Evolutionary conservation across 2,329 filamentous ascomycete genomes (phyloP), one percentile per base, ranked within the genome.

Genomic region (Pseudopyricularia cyperi): DNA sequence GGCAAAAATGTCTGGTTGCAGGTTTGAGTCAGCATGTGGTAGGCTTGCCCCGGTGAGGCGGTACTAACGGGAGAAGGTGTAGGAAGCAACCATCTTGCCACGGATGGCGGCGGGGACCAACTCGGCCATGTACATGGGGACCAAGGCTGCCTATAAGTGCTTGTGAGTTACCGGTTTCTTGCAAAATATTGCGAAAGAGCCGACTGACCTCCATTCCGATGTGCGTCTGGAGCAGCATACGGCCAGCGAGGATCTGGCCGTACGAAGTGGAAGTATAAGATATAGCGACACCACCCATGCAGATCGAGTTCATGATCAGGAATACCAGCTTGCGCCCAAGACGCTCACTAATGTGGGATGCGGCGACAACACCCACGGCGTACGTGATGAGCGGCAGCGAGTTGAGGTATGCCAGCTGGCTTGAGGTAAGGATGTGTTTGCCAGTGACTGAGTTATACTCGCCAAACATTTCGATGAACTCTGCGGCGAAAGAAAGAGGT

Each of bases 101-200:
- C 58, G 53, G 2, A 59, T 53, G 0, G 56, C 54, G 3, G 55
- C 56, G 2, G 58, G 58, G 2, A 58, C 58, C 6, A 60, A 53
- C 46, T 60, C 58, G n/a, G 57, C 57, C 24, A 55, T 54, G 28
- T 54, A 58, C 56, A 59, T 57, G 0, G 57, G 56, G 6, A 60
- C 57, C 1, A 59, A 17, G 39, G 53, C 55, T 0, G 55, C 56
- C 39, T 44, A 12, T 5, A 14, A 14, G 14, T 44, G 17, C 14
- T 4, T 4, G 22, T 44, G 11, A 44, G 39, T 26, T 19, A 44
- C 7, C 5, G 3, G 12, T 17, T 26, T 14, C 3, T 1, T 15
- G 22, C 24, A 2, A 6, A 5, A 44, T 22, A 26, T 6, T 7
- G 7, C 2, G 8, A 7, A 2, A 7, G 7, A 24, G 11, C 5